These are phyloP conservation scores for Hericium alpestre DNA, from an alignment of 768 basidiomycete species.

Conservation along the genomic window DNA sequence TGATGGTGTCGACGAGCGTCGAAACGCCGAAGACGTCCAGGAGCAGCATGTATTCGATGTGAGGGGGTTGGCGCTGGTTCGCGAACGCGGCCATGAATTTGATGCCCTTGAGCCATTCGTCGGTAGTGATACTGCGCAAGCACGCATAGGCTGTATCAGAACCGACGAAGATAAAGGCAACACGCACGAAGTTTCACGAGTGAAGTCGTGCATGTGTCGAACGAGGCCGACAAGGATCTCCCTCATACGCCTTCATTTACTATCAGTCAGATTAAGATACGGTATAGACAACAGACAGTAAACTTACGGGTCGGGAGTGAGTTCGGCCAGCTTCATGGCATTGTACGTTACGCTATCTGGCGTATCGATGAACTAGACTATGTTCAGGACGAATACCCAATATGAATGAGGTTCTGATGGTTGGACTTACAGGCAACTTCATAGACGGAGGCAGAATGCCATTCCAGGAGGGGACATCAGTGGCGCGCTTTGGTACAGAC, in stretches of 20 bases:
- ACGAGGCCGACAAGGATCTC: conserved; percentile 44
- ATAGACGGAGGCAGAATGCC: too few relatives aligned
- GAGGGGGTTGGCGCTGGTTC: conserved; percentile 30
- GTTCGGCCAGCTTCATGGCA: conserved; percentile 27
- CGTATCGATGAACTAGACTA: conserved; percentile 32
- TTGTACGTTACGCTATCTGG: conserved; percentile 42
- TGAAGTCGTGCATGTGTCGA: conserved; percentile 63
- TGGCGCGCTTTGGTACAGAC: too few relatives aligned
- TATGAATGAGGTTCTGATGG: too few relatives aligned
- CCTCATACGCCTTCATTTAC: conserved; percentile 25
- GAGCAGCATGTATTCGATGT: not conserved
- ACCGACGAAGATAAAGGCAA: too few relatives aligned
- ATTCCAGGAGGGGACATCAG: too few relatives aligned
- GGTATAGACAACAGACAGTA: not conserved
- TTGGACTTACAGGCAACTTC: too few relatives aligned
- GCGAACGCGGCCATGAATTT: conserved; percentile 73
- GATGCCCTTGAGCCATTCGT: conserved; percentile 79
- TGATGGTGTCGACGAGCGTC: not conserved
- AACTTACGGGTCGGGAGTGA: conserved; percentile 22
- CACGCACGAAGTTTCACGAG: conserved; percentile 53
- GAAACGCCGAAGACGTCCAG: not conserved
- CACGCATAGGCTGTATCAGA: not conserved
- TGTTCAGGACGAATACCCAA: too few relatives aligned
- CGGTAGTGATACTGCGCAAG: conserved; percentile 47
- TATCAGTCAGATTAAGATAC: conserved; percentile 6